Conservation (phyloP, 352 stramenopile genomes). For the Phytophthora sp. region DNA sequence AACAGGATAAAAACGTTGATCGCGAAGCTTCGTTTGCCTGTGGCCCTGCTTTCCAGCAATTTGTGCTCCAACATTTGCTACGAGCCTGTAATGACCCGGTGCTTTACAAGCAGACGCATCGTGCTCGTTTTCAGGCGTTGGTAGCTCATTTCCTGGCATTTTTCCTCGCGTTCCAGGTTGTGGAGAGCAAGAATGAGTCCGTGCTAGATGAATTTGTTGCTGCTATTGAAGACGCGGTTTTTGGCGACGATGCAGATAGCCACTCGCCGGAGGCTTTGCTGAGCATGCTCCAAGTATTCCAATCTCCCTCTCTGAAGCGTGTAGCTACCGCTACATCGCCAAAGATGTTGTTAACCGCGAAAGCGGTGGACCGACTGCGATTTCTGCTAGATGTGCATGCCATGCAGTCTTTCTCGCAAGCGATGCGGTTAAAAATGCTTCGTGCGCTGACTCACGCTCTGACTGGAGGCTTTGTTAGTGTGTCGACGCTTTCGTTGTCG, state of each 20-base stretch:
- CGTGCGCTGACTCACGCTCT: conserved; percentile 54
- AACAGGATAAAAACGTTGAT: conserved; percentile 20
- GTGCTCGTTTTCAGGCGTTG: conserved; percentile 41
- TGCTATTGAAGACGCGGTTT: conserved; percentile 55
- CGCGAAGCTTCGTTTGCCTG: conserved; percentile 44
- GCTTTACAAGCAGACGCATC: conserved; percentile 72
- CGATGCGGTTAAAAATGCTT: conserved; percentile 62
- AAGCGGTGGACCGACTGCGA: conserved; percentile 55
- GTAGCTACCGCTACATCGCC: conserved; percentile 1
- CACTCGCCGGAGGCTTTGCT: conserved; percentile 80
- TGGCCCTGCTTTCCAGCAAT: conserved; percentile 51
- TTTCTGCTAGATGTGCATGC: conserved; percentile 81
- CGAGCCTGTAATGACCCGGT: conserved; percentile 69
- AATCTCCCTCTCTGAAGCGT: conserved; percentile 34
- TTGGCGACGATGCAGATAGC: conserved; percentile 48
- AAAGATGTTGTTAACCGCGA: conserved; percentile 34
- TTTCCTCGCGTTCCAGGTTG: conserved; percentile 47
- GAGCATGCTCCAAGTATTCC: conserved; percentile 69
- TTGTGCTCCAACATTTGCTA: conserved; percentile 63
- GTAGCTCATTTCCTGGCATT: conserved; percentile 44
- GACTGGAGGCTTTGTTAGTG: conserved; percentile 59
- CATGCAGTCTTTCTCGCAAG: conserved; percentile 76
- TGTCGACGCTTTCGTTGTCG: conserved; percentile 40
- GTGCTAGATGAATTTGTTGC: conserved; percentile 41
- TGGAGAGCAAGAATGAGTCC: conserved; percentile 12